Conservation (phyloP, 2,329 filamentous ascomycete genomes). For the Fusarium keratoplasticum region DNA sequence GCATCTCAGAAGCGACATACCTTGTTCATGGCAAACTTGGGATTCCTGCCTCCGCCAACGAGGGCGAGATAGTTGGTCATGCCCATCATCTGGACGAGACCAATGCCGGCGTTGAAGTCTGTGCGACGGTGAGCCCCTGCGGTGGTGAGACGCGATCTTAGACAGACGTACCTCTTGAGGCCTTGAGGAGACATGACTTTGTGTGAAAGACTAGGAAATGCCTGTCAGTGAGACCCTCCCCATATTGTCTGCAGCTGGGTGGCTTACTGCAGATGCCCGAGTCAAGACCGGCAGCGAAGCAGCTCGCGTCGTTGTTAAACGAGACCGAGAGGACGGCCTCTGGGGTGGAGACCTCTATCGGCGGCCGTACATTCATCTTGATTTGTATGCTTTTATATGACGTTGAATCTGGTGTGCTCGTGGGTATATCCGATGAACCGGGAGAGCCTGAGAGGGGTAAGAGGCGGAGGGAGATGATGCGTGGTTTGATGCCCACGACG, state of each 20-base stretch:
- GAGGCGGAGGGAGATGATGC: background rate
- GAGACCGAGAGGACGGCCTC: slow-evolving; percentile 83
- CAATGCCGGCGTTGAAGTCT: slow-evolving; percentile 87
- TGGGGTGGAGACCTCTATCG: slow-evolving; percentile 81
- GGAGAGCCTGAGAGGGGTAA: slow-evolving; percentile 32
- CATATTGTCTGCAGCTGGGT: slow-evolving; percentile 1
- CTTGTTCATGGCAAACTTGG: slow-evolving; percentile 90
- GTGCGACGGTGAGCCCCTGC: slow-evolving; percentile 7
- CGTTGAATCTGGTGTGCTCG: background rate
- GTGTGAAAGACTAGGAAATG: slow-evolving; percentile 73
- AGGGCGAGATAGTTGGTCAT: slow-evolving; percentile 88
- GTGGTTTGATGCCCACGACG: slow-evolving; percentile 1
- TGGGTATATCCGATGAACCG: background rate
- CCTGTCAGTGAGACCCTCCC: slow-evolving; percentile 23
- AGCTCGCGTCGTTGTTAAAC: slow-evolving; percentile 87
- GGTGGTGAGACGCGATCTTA: background rate
- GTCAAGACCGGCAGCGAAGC: slow-evolving; percentile 88
- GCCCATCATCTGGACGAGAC: slow-evolving; percentile 86
- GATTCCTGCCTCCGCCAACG: slow-evolving; percentile 86
- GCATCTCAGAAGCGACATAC: slow-evolving; percentile 52
- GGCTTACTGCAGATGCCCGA: slow-evolving; percentile 83
- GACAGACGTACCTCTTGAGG: slow-evolving; percentile 56
- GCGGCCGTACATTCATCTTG: slow-evolving; percentile 87
- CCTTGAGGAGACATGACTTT: slow-evolving; percentile 77
- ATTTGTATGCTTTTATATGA: slow-evolving; percentile 16